These are phyloP conservation scores for Clonostachys chloroleuca DNA, from an alignment of 2,329 filamentous ascomycete species.

Conservation along the genomic window DNA sequence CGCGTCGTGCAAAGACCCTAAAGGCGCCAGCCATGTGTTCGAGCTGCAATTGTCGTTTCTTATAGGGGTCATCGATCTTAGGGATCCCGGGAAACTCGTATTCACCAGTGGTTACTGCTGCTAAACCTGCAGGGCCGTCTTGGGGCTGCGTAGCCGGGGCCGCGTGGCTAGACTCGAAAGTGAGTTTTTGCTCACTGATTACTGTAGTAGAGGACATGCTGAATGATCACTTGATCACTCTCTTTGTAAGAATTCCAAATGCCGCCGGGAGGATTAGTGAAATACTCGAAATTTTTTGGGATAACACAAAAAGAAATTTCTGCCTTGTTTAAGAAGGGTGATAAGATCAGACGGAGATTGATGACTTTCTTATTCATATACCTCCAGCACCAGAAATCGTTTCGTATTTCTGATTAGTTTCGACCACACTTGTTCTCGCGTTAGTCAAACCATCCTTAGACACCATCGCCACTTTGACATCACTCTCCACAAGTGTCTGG, in stretches of 20 bases:
- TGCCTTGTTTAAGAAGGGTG: too few species aligned
- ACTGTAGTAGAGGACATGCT: not conserved
- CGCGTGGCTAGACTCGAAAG: not conserved
- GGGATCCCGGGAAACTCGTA: conserved; percentile 46
- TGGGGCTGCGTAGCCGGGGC: not conserved
- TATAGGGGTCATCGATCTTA: conserved; percentile 42
- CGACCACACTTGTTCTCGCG: too few species aligned
- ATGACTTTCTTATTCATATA: too few species aligned
- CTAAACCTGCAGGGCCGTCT: not conserved
- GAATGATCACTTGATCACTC: not conserved
- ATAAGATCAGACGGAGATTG: too few species aligned
- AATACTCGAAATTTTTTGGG: too few species aligned
- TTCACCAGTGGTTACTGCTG: conserved; percentile 14
- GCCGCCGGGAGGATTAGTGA: too few species aligned
- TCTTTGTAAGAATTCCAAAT: not conserved
- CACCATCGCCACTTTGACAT: too few species aligned
- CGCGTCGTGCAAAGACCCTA: conserved; percentile 38
- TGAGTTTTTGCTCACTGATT: not conserved
- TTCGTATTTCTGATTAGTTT: too few species aligned
- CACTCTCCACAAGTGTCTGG: too few species aligned
- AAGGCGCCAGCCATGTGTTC: conserved; percentile 41
- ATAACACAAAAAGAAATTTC: too few species aligned
- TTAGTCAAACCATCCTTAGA: too few species aligned
- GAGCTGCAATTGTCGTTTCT: conserved; percentile 24
- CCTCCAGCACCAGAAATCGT: too few species aligned